These are phyloP conservation scores for Coffea eugenioides DNA, from an alignment of 257 asterid species.

Conservation along the genomic window DNA sequence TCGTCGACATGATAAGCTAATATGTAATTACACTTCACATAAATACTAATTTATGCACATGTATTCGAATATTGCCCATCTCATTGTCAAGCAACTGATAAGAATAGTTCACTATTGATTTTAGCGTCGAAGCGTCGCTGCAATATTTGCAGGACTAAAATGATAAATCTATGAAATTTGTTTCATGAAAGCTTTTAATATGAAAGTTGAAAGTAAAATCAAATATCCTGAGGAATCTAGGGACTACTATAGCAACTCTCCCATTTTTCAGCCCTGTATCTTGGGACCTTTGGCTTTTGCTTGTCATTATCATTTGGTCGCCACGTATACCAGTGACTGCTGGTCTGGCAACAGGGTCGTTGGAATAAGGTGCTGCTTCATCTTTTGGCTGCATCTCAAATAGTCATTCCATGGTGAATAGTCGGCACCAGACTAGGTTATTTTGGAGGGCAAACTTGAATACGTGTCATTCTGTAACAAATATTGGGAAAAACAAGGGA, in stretches of 20 bases:
- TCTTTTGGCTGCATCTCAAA: background rate
- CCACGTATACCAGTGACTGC: background rate
- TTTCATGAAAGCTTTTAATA: background rate
- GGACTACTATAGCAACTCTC: background rate
- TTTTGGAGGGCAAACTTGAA: background rate
- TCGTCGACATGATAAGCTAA: background rate
- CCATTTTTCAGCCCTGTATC: background rate
- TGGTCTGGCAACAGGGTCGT: background rate
- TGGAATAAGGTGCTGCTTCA: conserved; percentile 2
- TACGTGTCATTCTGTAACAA: conserved; percentile 12
- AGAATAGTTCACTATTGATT: background rate
- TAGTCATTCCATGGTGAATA: conserved; percentile 14
- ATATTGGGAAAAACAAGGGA: background rate
- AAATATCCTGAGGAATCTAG: background rate
- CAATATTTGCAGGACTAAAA: background rate
- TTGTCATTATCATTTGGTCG: conserved; percentile 14
- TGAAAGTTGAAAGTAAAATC: background rate
- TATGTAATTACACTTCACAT: background rate
- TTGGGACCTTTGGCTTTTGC: background rate
- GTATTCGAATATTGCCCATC: background rate
- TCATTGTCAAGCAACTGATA: background rate
- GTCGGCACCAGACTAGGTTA: conserved; percentile 22
- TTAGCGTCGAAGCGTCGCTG: background rate
- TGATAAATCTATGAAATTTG: background rate
- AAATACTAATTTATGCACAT: background rate